phyloP scores from a whole-genome alignment of 208 protist species.

The Acanthamoeba culbertsoni region DNA sequence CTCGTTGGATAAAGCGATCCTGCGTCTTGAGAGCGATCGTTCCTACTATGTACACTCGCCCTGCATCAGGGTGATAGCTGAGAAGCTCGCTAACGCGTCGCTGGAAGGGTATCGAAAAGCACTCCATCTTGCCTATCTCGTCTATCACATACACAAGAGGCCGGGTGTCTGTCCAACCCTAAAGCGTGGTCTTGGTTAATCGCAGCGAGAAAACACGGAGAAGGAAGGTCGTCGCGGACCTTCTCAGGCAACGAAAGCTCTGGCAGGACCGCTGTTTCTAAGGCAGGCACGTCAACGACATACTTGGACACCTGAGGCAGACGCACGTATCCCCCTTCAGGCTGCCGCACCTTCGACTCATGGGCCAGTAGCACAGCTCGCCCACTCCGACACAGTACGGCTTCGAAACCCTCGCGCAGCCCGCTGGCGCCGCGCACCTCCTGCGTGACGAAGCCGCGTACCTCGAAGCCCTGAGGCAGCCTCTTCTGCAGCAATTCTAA shows the following conservation, averaged over 20 bases:
- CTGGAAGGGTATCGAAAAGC: background rate
- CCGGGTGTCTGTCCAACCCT: no score
- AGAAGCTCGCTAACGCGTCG: background rate
- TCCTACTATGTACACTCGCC: background rate
- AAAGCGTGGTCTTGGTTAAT: background rate
- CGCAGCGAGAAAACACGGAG: background rate
- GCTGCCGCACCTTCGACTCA: background rate
- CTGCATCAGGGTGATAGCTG: background rate
- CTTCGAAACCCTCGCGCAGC: background rate
- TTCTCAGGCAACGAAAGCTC: background rate
- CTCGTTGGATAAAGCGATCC: background rate
- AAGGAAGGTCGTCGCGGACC: background rate
- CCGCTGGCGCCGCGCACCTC: background rate
- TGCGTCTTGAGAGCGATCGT: background rate
- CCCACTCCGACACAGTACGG: background rate
- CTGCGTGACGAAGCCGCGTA: background rate
- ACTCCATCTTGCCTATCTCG: slow-evolving; percentile 54
- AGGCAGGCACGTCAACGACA: background rate
- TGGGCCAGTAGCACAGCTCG: slow-evolving; percentile 10
- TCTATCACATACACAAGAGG: background rate
- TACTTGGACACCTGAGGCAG: background rate
- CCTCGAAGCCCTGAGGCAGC: background rate
- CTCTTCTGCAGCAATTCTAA: background rate
- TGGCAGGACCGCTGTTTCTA: background rate
- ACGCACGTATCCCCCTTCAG: background rate